Evolutionary conservation across 2,329 filamentous ascomycete species (phyloP), one percentile per base, ranked within the genome.

Genomic region (Teratosphaeria destructans): DNA sequence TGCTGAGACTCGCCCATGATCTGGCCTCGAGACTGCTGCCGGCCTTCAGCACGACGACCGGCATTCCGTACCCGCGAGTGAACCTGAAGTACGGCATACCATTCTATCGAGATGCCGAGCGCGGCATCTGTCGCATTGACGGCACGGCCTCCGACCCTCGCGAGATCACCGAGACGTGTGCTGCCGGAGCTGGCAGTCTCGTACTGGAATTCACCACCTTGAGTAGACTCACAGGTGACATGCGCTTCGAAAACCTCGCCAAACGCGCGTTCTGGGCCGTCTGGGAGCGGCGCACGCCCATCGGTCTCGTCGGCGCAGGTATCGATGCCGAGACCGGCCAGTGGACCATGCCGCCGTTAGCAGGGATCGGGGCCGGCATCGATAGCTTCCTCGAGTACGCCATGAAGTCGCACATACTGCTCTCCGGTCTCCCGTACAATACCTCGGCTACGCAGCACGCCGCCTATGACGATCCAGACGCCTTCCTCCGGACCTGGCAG

Each of bases 361-460:
- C 93, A n/a, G 93, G 94, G 34, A 95, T 99, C 66, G 94, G 94
- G 56, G 94, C 94, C 7, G 94, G 94, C 47, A 90, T 96, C 69
- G 94, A 99, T 76, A 96, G 92, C 75, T 99, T 99, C 76, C 97
- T 96, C 70, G 94, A 99, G 75, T 99, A 99, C 74, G 92, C 94
- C 3, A 82, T 97, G 68, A 99, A 99, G 75, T 91, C 91, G 19
- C 86, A 96, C 70, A 89, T 99, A 61, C 76, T 99, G 27, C 83
- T 97, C 26, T 96, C 93, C 2, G 89, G 90, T 1, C 84, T 79
- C 5, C 73, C 75, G 0, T 27, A 19, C 49, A 60, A 47, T 32
- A 39, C 16, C 2, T 82, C 85, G 57, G 82, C 88, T 62, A 84
- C 90, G 64, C 14, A 27, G 37, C 3, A 23, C 27, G 54, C 53